Base-by-base conservation (phyloP, 495 filamentous ascomycete species). In the Podospora fimiseda region DNA sequence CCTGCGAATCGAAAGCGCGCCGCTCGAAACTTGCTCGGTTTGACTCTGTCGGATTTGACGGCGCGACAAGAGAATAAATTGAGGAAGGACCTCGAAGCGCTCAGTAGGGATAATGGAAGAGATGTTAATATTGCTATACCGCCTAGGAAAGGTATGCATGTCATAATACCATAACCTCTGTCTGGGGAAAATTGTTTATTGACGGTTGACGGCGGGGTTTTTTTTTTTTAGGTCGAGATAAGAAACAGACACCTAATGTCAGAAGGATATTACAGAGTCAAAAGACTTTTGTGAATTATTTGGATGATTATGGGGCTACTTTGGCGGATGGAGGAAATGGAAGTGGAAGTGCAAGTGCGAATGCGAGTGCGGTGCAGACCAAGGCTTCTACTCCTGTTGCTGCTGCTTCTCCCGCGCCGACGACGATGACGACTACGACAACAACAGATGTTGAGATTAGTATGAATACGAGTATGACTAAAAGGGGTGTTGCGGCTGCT, bases 211-310 rank as follows among this genome's bases (percentile, higher is more conserved):
- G n/a, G n/a, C n/a, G n/a, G n/a, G n/a, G n/a, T n/a, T n/a, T n/a
- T n/a, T n/a, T n/a, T n/a, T n/a, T n/a, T n/a, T n/a, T n/a, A n/a
- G n/a, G n/a, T n/a, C n/a, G n/a, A n/a, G n/a, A 64, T 23, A 72
- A 65, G 50, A 89, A 90, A 67, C 76, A 79, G 50, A 90, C 90
- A 15, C 75, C 86, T 2, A 87, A 85, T 62, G 88, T 93, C n/a
- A 87, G 89, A 58, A 87, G 87, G 62, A 93, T 96, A 58, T 74
- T 96, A n/a, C 81, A 84, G 59, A 90, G 85, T 2, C 87, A 94
- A 67, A 96, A 96, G 74, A 90, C 88, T 0, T 95, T 95, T 60
- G 79, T 83, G 38, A 94, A 96, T 68, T 86, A 96, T 62, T 79
- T 96, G 30, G 87, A 88, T 51, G 91, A 96, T 68, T 90, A 89